phyloP scores from a whole-genome alignment of 768 basidiomycete species.

The Agaricus sinodeliciosus region DNA sequence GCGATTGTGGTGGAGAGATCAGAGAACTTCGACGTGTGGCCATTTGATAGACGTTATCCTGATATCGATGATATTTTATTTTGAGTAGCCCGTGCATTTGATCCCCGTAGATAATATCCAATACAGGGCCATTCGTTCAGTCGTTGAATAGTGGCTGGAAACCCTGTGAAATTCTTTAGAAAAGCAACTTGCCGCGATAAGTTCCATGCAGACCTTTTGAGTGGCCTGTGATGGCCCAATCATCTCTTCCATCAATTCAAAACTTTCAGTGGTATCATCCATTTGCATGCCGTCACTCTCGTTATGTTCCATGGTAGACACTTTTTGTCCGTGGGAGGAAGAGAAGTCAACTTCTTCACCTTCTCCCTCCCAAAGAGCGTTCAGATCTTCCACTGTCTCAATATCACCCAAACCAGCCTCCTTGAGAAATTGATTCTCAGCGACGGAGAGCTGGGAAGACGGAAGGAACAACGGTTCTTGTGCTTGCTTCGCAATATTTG shows the following conservation, averaged over 20 bases:
- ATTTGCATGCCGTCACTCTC: constrained; percentile 16
- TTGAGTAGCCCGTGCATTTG: constrained; percentile 2
- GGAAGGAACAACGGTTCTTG: constrained; percentile 42
- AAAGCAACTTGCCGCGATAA: not conserved
- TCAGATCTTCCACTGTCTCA: constrained; percentile 49
- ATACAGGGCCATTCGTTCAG: constrained; percentile 18
- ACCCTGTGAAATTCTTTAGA: constrained; percentile 16
- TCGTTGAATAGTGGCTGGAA: constrained; percentile 51
- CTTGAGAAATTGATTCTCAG: constrained; percentile 44
- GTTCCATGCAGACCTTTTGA: constrained; percentile 23
- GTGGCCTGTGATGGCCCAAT: constrained; percentile 36
- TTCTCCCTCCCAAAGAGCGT: constrained; percentile 52
- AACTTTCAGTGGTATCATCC: constrained; percentile 20
- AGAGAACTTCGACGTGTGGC: constrained; percentile 24
- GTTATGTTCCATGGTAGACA: constrained; percentile 6
- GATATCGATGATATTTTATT: constrained; percentile 28
- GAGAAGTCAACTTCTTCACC: constrained; percentile 47
- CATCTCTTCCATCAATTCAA: constrained; percentile 29
- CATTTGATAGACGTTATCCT: constrained; percentile 16
- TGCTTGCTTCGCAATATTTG: constrained; percentile 9
- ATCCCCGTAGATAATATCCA: not conserved
- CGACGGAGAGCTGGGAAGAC: constrained; percentile 55
- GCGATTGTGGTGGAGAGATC: constrained; percentile 19
- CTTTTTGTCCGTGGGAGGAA: constrained; percentile 20
- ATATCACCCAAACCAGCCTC: constrained; percentile 63